A percentile compares a stretch with the other conserved stretches of the same genome.
phyloP scores from a whole-genome alignment of 352 stramenopile species.

The Pythium diclinum region DNA sequence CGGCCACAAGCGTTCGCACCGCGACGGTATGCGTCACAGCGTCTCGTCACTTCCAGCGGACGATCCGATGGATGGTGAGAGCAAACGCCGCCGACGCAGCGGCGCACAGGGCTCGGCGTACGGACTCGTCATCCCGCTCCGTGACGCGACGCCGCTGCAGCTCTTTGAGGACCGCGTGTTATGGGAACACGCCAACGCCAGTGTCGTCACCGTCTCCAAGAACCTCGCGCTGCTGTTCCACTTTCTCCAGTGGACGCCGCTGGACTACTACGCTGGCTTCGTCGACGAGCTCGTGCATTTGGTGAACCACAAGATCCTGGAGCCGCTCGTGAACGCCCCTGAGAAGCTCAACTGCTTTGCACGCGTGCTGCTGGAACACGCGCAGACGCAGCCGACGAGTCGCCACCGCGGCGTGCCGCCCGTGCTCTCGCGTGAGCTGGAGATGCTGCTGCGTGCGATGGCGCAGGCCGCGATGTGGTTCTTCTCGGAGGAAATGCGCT shows the following conservation, averaged over 20 bases:
- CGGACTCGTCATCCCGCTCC: slow-evolving; percentile 2
- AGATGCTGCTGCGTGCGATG: slow-evolving; percentile 39
- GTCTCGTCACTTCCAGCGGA: neutral
- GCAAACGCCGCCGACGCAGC: slow-evolving; percentile 13
- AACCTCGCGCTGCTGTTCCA: slow-evolving; percentile 55
- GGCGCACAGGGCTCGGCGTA: neutral
- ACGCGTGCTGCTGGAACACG: slow-evolving; percentile 40
- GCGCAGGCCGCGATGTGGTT: slow-evolving; percentile 49
- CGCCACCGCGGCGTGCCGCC: slow-evolving; percentile 11
- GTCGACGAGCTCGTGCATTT: slow-evolving; percentile 48
- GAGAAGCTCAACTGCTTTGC: slow-evolving; percentile 50
- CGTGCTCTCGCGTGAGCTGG: slow-evolving; percentile 28
- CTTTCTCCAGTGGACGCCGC: slow-evolving; percentile 48
- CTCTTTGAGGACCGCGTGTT: slow-evolving; percentile 48
- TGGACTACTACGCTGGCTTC: slow-evolving; percentile 41
- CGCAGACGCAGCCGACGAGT: slow-evolving; percentile 17
- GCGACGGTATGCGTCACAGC: neutral
- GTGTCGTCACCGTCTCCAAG: slow-evolving; percentile 44
- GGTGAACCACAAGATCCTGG: slow-evolving; percentile 37
- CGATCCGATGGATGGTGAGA: slow-evolving; percentile 1
- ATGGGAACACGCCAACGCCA: slow-evolving; percentile 47
- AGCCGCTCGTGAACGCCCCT: slow-evolving; percentile 21
- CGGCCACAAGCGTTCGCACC: slow-evolving; percentile 4
- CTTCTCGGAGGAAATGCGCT: slow-evolving; percentile 40
- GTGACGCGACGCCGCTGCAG: slow-evolving; percentile 19